These are phyloP conservation scores for Candida corydali DNA, from an alignment of 805 yeast genomes.

Conservation along the genomic window DNA sequence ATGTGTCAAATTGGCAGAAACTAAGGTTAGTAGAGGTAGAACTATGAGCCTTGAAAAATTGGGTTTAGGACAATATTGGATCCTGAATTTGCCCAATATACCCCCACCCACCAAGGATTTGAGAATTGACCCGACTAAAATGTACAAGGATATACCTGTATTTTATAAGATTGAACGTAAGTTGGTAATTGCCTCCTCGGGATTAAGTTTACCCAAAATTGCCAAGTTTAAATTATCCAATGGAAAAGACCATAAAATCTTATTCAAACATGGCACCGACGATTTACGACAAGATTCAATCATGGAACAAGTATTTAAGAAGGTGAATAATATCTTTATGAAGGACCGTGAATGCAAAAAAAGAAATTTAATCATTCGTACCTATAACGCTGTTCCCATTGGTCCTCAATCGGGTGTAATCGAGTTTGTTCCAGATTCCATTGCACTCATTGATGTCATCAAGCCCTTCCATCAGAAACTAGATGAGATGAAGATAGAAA, in stretches of 20 bases:
- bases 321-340: conserved; percentile 66
- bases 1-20: conserved; percentile 48
- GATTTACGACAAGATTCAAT: conserved; percentile 94
- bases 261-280: conserved; percentile 84
- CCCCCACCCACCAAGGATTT: conserved; percentile 67
- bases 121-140: conserved; percentile 37
- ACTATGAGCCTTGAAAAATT: conserved; percentile 29
- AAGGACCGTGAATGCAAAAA: conserved; percentile 53
- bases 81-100: conserved; percentile 41
- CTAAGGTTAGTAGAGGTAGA: conserved; percentile 34
- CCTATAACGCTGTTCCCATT: conserved; percentile 86
- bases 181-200: conserved; percentile 68
- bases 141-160: conserved; percentile 44
- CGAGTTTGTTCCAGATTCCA: conserved; percentile 81
- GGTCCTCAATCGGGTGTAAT: conserved; percentile 86
- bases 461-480: conserved; percentile 52
- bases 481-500: conserved; percentile 42
- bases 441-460: conserved; percentile 65
- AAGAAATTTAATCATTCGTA: conserved; percentile 61
- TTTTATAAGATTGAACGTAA: conserved; percentile 43
- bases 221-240: conserved; percentile 49
- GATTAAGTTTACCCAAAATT: conserved; percentile 86
- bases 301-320: conserved; percentile 94
- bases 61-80: conserved; percentile 49
- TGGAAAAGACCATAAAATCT: conserved; percentile 55